Evolutionary conservation across 371 early-diverging fungal genomes (phyloP).

Genomic region (Nematocida major): DNA sequence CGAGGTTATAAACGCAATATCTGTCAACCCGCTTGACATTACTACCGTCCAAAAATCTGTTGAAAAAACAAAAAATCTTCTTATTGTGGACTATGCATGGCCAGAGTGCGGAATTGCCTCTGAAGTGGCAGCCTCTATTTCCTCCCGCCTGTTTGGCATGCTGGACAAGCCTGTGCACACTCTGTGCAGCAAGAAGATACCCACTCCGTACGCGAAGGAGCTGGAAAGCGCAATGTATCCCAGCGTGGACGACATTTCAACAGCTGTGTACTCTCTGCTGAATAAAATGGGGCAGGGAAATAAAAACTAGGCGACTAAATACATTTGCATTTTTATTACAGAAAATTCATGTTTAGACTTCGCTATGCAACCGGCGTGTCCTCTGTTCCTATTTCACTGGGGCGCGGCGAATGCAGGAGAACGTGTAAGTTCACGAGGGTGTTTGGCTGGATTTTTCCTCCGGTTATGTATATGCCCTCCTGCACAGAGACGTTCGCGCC

Average conservation of each 20-base stretch:
- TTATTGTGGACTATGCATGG: constrained; percentile 94
- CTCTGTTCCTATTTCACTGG: background rate
- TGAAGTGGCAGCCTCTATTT: constrained; percentile 86
- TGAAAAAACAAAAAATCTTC: constrained; percentile 89
- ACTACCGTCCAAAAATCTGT: constrained; percentile 79
- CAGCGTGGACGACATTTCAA: constrained; percentile 72
- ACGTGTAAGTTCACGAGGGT: constrained; percentile 14
- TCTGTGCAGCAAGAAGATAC: constrained; percentile 90
- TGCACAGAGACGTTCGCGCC: constrained; percentile 45
- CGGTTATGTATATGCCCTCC: constrained; percentile 35
- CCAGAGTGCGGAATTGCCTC: constrained; percentile 88
- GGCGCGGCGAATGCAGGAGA: background rate
- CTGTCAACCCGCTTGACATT: constrained; percentile 89
- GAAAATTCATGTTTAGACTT: background rate
- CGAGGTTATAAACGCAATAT: constrained; percentile 90
- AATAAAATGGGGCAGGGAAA: background rate
- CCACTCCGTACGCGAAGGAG: constrained; percentile 92
- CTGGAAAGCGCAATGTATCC: constrained; percentile 83
- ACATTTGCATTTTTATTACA: background rate
- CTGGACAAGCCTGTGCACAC: constrained; percentile 83
- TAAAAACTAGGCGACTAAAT: background rate
- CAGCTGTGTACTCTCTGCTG: constrained; percentile 7
- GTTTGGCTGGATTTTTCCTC: constrained; percentile 25
- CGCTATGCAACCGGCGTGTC: background rate
- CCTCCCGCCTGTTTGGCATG: constrained; percentile 76